Evolutionary conservation across 805 yeast species (phyloP).

Genomic region (Schwanniomyces sp.): DNA sequence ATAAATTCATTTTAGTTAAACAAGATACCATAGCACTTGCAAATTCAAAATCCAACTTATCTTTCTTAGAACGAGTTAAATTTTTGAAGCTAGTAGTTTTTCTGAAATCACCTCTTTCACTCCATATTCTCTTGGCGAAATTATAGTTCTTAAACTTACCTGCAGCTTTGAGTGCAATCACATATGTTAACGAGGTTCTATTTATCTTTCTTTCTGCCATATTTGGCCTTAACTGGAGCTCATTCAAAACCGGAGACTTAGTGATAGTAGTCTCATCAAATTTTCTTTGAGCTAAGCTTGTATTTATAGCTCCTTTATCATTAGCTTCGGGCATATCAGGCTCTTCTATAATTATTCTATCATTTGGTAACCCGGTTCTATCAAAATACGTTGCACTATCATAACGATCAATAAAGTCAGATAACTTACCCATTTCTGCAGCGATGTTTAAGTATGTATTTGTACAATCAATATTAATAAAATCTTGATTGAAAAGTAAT

Average conservation of each 20-base stretch:
- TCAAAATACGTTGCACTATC: conserved; percentile 28
- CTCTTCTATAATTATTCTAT: conserved; percentile 15
- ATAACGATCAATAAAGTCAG: conserved; percentile 35
- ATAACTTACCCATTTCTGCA: conserved; percentile 28
- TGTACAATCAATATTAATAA: conserved; percentile 42
- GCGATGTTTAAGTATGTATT: conserved; percentile 55
- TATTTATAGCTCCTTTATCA: conserved; percentile 2
- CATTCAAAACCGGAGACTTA: conserved; percentile 21
- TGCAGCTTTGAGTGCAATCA: conserved; percentile 67
- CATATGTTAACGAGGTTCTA: conserved; percentile 50
- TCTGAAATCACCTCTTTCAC: conserved; percentile 74
- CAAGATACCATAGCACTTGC: conserved; percentile 69
- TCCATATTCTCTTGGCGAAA: conserved; percentile 71
- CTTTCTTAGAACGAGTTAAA: conserved; percentile 35
- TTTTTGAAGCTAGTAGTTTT: conserved; percentile 49
- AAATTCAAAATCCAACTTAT: conserved; percentile 59
- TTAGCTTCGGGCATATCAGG: conserved; percentile 7
- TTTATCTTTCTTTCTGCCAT: conserved; percentile 12
- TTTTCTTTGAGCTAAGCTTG: not conserved
- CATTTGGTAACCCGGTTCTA: conserved; percentile 17
- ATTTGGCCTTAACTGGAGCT: not conserved
- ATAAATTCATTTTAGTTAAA: conserved; percentile 52
- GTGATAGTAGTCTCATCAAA: conserved; percentile 9
- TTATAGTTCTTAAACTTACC: conserved; percentile 50
- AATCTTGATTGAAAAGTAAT: conserved; percentile 41